Evolutionary conservation across 2,329 filamentous ascomycete species (phyloP).

Genomic region (Pyrenochaeta sp.): DNA sequence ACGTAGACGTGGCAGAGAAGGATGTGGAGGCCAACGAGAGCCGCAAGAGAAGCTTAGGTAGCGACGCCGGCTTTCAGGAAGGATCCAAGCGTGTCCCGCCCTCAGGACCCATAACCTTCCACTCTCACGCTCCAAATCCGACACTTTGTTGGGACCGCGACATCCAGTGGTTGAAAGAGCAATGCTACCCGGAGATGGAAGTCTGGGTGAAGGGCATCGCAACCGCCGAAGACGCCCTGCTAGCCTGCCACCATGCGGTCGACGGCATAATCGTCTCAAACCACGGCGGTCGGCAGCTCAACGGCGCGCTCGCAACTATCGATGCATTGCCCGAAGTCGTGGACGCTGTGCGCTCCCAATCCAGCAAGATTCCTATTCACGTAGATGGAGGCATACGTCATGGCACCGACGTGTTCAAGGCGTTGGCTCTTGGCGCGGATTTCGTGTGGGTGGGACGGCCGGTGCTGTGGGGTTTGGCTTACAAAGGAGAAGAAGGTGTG

Average conservation of each 20-base stretch:
- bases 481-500: conserved; percentile 33
- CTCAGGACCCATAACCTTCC: conserved; percentile 23
- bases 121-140: conserved; percentile 31
- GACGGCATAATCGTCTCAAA: conserved; percentile 60
- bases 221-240: conserved; percentile 51
- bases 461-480: conserved; percentile 73
- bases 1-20: neutral
- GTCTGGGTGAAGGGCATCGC: conserved; percentile 57
- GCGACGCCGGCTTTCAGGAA: neutral
- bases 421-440: conserved; percentile 86
- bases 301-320: conserved; percentile 53
- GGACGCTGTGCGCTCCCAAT: conserved; percentile 55
- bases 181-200: conserved; percentile 33
- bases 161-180: conserved; percentile 29
- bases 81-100: conserved; percentile 16
- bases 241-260: conserved; percentile 53
- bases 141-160: conserved; percentile 35
- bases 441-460: conserved; percentile 71
- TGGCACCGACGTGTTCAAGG: conserved; percentile 93
- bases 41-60: neutral
- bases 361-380: conserved; percentile 70
- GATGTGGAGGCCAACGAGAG: conserved; percentile 1
- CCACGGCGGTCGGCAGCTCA: conserved; percentile 62
- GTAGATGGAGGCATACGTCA: conserved; percentile 89
- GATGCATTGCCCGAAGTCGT: conserved; percentile 64